A percentile compares a stretch with the other conserved stretches of the same genome.
Conservation (phyloP, 1,139 yeast genomes). For the Taphrina pruni region DNA sequence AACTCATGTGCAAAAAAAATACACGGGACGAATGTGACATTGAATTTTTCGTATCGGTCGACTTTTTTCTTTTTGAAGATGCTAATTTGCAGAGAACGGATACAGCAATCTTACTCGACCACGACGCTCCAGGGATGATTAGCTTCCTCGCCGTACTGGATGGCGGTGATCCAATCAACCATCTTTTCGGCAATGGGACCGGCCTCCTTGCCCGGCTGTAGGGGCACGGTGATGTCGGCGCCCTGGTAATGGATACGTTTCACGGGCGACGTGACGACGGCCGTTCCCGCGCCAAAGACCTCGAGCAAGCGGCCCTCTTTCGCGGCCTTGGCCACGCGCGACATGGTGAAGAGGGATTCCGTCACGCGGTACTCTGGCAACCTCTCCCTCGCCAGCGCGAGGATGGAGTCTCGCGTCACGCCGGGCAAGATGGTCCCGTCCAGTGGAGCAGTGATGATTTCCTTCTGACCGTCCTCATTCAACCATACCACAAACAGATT, state of each 20-base stretch:
- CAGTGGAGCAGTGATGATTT: slow-evolving; percentile 92
- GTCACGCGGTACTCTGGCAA: slow-evolving; percentile 69
- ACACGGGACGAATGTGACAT: too few species aligned
- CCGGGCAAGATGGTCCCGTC: slow-evolving; percentile 98
- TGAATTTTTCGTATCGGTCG: too few species aligned
- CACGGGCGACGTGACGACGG: slow-evolving; percentile 94
- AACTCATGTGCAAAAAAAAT: too few species aligned
- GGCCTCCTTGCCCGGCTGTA: slow-evolving; percentile 73
- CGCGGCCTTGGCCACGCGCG: slow-evolving; percentile 79
- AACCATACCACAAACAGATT: slow-evolving; percentile 86
- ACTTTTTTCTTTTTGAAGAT: too few species aligned
- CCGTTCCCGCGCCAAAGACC: slow-evolving; percentile 97
- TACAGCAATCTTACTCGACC: background rate
- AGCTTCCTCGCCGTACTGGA: slow-evolving; percentile 80
- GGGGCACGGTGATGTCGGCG: slow-evolving; percentile 72
- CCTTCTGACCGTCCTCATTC: slow-evolving; percentile 78
- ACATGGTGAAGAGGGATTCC: slow-evolving; percentile 82
- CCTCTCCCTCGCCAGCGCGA: slow-evolving; percentile 74
- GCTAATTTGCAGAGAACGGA: too few species aligned
- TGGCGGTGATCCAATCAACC: slow-evolving; percentile 81
- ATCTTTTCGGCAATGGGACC: slow-evolving; percentile 80
- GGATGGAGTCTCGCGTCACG: slow-evolving; percentile 89
- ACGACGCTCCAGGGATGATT: slow-evolving; percentile 37
- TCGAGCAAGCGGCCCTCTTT: slow-evolving; percentile 82
- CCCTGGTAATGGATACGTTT: slow-evolving; percentile 82